phyloP scores from a whole-genome alignment of 192 early-diverging fungal species.

The Radiomyces spectabilis region DNA sequence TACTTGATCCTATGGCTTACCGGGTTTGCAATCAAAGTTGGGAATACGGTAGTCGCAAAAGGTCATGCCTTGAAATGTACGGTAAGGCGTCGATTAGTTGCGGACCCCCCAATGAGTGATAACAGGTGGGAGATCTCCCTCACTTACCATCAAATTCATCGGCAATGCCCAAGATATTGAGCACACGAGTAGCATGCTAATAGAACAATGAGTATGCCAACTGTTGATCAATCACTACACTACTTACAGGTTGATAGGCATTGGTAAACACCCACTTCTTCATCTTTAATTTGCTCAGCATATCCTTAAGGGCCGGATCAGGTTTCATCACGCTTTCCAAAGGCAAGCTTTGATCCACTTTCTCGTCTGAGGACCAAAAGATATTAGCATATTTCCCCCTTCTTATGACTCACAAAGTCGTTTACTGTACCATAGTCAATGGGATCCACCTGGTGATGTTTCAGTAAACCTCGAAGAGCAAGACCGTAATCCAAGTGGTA shows the following conservation, averaged over 20 bases:
- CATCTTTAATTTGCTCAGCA: slow-evolving; percentile 44
- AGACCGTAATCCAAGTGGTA: slow-evolving; percentile 71
- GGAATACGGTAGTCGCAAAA: slow-evolving; percentile 65
- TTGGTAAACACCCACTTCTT: slow-evolving; percentile 80
- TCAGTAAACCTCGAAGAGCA: slow-evolving; percentile 59
- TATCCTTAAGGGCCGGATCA: slow-evolving; percentile 52
- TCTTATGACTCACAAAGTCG: background rate
- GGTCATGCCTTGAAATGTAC: slow-evolving; percentile 65
- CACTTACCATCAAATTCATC: slow-evolving; percentile 66
- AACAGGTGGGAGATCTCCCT: too few species aligned
- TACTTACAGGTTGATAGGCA: slow-evolving; percentile 51
- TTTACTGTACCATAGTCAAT: slow-evolving; percentile 43
- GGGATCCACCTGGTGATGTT: slow-evolving; percentile 63
- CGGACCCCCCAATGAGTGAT: too few species aligned
- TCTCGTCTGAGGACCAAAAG: slow-evolving; percentile 36
- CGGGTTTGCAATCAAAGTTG: slow-evolving; percentile 70
- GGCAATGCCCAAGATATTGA: slow-evolving; percentile 51
- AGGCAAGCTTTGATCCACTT: slow-evolving; percentile 64
- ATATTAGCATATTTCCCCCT: too few species aligned
- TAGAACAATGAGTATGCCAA: background rate
- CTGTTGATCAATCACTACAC: background rate
- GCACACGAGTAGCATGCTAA: slow-evolving; percentile 61
- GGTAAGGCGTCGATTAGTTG: slow-evolving; percentile 18
- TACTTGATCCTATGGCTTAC: background rate
- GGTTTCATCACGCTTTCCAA: slow-evolving; percentile 52